phyloP scores from a whole-genome alignment of 2,329 filamentous ascomycete genomes.

The Fusarium nelsonii region DNA sequence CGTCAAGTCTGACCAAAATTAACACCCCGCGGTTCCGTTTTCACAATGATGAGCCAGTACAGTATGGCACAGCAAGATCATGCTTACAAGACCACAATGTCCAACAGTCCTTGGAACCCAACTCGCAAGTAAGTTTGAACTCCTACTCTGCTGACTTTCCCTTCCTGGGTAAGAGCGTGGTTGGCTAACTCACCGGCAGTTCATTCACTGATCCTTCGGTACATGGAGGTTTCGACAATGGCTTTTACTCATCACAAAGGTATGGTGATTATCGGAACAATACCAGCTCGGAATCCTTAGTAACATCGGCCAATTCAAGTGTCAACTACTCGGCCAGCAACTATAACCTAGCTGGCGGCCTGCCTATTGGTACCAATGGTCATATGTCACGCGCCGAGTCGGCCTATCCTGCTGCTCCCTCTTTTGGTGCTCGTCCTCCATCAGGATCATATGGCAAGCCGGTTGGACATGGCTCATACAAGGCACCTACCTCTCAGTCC shows the following conservation, averaged over 20 bases:
- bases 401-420: constrained; percentile 55
- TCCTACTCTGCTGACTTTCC: constrained; percentile 14
- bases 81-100: constrained; percentile 61
- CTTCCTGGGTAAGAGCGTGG: constrained; percentile 6
- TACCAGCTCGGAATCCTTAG: constrained; percentile 37
- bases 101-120: constrained; percentile 63
- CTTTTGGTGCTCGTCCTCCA: constrained; percentile 59
- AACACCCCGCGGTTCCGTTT: constrained; percentile 38
- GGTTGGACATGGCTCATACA: constrained; percentile 55
- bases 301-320: constrained; percentile 57
- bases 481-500: constrained; percentile 56
- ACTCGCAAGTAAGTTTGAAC: constrained; percentile 63
- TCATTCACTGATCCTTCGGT: constrained; percentile 50
- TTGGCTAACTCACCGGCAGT: constrained; percentile 50
- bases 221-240: constrained; percentile 54
- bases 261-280: constrained; percentile 49
- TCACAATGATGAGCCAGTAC: constrained; percentile 54
- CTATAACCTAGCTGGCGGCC: constrained; percentile 48
- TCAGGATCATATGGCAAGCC: constrained; percentile 55
- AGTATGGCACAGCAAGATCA: constrained; percentile 63
- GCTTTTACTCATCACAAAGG: constrained; percentile 55
- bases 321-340: constrained; percentile 57
- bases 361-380: constrained; percentile 51
- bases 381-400: constrained; percentile 57
- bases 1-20: constrained; percentile 42